These are phyloP conservation scores for Cladophialophora exuberans DNA, from an alignment of 2,329 filamentous ascomycete genomes.

Conservation along the genomic window DNA sequence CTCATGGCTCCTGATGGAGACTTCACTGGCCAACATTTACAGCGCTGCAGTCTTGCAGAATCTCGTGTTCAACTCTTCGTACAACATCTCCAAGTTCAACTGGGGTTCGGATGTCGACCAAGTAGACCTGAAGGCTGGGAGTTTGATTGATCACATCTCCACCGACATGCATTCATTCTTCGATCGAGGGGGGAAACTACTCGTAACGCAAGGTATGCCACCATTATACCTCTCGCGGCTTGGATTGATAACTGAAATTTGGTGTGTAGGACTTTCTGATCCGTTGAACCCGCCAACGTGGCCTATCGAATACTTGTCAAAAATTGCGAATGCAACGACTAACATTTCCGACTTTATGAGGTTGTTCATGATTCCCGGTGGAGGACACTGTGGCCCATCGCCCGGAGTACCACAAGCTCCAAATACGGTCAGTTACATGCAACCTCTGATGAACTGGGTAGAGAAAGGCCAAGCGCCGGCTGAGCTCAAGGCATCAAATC, in stretches of 20 bases:
- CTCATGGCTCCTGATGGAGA: slow-evolving; percentile 44
- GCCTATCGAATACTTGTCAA: slow-evolving; percentile 54
- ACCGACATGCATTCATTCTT: too few species aligned
- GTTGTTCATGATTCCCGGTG: slow-evolving; percentile 45
- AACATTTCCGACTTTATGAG: slow-evolving; percentile 42
- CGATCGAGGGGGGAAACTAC: slow-evolving; percentile 46
- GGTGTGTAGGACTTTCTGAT: too few species aligned
- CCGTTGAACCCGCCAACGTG: slow-evolving; percentile 55
- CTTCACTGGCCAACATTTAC: slow-evolving; percentile 39
- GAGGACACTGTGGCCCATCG: slow-evolving; percentile 41
- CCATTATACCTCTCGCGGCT: too few species aligned
- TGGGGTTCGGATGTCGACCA: background rate
- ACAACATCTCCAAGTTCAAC: background rate
- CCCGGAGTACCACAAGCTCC: slow-evolving; percentile 34
- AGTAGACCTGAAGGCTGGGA: slow-evolving; percentile 37
- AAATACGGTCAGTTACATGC: slow-evolving; percentile 38
- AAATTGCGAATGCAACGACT: slow-evolving; percentile 34
- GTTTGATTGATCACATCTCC: slow-evolving; percentile 44
- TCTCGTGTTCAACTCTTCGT: background rate
- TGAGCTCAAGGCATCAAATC: slow-evolving; percentile 31
- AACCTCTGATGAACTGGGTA: slow-evolving; percentile 45
- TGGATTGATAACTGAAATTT: too few species aligned
- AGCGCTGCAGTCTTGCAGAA: slow-evolving; percentile 31
- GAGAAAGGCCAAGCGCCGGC: slow-evolving; percentile 41
- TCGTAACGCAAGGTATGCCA: slow-evolving; percentile 56